Percentiles rank a stretch among this genome's conserved stretches.
These are phyloP conservation scores for Betula pendula DNA, from an alignment of 306 rosid genomes.

Conservation along the genomic window DNA sequence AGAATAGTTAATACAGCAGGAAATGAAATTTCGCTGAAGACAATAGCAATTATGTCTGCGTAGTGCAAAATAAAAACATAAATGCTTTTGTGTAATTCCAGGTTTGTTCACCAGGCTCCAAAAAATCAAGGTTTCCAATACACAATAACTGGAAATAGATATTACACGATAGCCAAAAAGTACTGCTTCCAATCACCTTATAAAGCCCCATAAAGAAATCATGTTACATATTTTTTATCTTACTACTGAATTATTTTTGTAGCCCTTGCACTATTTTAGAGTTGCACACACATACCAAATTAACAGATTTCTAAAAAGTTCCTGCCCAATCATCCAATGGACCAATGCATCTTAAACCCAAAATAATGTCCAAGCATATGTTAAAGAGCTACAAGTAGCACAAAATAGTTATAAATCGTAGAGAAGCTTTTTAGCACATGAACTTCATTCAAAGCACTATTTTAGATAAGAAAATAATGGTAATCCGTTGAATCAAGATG, in stretches of 20 bases:
- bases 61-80: background rate
- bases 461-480: conserved; percentile 19
- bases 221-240: background rate
- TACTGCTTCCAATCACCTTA: background rate
- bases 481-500: conserved; percentile 4
- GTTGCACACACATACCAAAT: background rate
- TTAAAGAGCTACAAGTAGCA: background rate
- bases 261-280: background rate
- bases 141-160: background rate
- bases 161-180: background rate
- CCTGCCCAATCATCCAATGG: background rate
- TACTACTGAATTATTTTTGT: background rate
- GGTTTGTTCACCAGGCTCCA: background rate
- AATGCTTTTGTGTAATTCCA: background rate
- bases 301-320: background rate
- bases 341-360: conserved; percentile 1
- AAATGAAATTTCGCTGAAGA: background rate
- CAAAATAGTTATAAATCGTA: background rate
- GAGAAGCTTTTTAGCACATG: conserved; percentile 13
- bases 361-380: background rate
- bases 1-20: background rate
- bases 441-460: conserved; percentile 1
- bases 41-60: background rate
- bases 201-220: conserved; percentile 1
- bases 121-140: background rate